These are phyloP conservation scores for Saturnispora zaruensis DNA, from an alignment of 805 yeast species.

Conservation along the genomic window DNA sequence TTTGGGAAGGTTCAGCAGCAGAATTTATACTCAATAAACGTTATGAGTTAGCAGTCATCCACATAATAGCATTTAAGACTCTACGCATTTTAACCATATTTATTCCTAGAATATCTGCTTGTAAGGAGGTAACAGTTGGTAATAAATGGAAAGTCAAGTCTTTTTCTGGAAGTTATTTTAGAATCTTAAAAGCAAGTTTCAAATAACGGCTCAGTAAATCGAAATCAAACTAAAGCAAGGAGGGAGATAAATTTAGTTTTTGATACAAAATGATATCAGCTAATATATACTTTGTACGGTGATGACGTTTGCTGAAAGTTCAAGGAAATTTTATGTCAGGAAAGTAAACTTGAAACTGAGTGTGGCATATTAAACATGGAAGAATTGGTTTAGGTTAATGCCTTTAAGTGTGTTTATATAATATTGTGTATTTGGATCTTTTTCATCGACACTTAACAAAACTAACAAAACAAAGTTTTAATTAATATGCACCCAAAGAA, in stretches of 20 bases:
- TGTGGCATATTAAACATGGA: background rate
- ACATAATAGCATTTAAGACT: conserved; percentile 1
- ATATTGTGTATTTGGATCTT: background rate
- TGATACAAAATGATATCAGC: conserved; percentile 5
- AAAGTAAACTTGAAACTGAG: background rate
- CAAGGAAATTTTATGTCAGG: background rate
- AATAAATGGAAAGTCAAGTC: conserved; percentile 10
- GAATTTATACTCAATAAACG: background rate
- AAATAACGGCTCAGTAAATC: background rate
- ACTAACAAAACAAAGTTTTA: too few relatives aligned
- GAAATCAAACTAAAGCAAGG: background rate
- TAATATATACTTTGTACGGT: conserved; percentile 18
- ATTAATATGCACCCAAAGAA: too few relatives aligned
- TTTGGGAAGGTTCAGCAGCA: background rate
- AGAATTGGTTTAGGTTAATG: background rate
- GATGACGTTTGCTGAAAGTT: conserved; percentile 13
- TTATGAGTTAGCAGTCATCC: background rate
- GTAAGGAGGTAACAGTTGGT: conserved; percentile 12
- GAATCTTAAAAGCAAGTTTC: background rate
- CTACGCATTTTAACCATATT: conserved; percentile 8
- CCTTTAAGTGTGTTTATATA: background rate
- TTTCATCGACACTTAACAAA: background rate
- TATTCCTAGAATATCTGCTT: conserved; percentile 10
- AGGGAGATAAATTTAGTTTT: background rate
- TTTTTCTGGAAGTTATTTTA: conserved; percentile 11